Conservation (phyloP, 2,329 filamentous ascomycete genomes). For the Aspergillus sp. region DNA sequence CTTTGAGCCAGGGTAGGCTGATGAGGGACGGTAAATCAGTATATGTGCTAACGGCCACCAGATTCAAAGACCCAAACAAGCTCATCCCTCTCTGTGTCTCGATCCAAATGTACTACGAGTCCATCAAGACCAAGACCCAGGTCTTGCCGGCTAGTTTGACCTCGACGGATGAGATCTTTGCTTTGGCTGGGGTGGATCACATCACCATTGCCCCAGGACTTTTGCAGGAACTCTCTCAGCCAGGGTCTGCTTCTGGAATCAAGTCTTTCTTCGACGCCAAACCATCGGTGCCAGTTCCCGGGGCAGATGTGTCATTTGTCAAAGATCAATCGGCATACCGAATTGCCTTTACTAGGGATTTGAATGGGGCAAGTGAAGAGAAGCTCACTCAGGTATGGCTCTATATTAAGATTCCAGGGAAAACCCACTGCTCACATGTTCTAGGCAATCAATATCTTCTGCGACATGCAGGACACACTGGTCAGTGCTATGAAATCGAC, state of each 20-base stretch:
- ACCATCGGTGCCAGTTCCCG: slow-evolving; percentile 5
- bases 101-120: slow-evolving; percentile 50
- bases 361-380: slow-evolving; percentile 36
- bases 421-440: slow-evolving; percentile 1
- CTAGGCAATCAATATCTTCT: slow-evolving; percentile 14
- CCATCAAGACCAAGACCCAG: slow-evolving; percentile 39
- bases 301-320: slow-evolving; percentile 19
- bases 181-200: slow-evolving; percentile 53
- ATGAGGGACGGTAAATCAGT: neutral
- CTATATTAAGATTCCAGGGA: neutral
- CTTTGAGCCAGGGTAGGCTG: slow-evolving; percentile 40
- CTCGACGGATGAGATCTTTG: slow-evolving; percentile 54
- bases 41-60: slow-evolving; percentile 2
- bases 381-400: slow-evolving; percentile 43
- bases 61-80: slow-evolving; percentile 23
- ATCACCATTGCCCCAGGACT: slow-evolving; percentile 56
- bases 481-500: too few relatives aligned
- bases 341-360: slow-evolving; percentile 47
- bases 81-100: slow-evolving; percentile 46
- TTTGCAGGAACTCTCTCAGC: slow-evolving; percentile 43
- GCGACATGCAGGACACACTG: slow-evolving; percentile 12
- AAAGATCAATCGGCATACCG: slow-evolving; percentile 47
- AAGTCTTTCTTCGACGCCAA: slow-evolving; percentile 25
- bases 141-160: slow-evolving; percentile 57
- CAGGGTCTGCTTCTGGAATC: slow-evolving; percentile 29